Percentiles rank a stretch among this genome's conserved stretches.
These are phyloP conservation scores for Colletotrichum higginsianum DNA, from an alignment of 2,329 filamentous ascomycete species.

Conservation along the genomic window DNA sequence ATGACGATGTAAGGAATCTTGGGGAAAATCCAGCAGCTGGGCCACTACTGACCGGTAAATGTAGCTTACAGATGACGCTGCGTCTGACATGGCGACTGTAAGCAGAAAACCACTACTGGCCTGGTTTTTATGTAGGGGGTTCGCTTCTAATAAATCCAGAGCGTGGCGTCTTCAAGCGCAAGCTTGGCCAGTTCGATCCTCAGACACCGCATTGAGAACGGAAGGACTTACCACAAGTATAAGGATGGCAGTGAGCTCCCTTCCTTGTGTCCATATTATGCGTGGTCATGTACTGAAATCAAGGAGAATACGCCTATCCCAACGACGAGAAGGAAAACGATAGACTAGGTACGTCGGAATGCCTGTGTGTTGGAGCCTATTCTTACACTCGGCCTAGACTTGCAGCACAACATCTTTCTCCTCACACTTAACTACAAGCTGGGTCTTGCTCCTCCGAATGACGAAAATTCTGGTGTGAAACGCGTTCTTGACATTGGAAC, in stretches of 20 bases:
- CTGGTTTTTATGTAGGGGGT: not conserved
- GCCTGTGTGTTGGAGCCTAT: rapidly evolving
- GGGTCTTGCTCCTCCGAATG: slow-evolving; percentile 45
- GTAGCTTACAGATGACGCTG: slow-evolving; percentile 1
- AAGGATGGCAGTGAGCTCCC: slow-evolving; percentile 1
- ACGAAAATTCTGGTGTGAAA: slow-evolving; percentile 34
- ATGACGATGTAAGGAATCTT: not conserved
- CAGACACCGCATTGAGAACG: slow-evolving; percentile 1
- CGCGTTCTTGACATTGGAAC: slow-evolving; percentile 40
- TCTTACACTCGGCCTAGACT: slow-evolving; percentile 44
- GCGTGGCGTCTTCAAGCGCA: not conserved
- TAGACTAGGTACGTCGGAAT: not conserved
- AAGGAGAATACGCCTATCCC: slow-evolving; percentile 20
- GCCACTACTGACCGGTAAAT: not conserved
- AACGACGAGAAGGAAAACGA: slow-evolving; percentile 23
- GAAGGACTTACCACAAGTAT: slow-evolving; percentile 11
- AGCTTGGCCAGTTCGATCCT: not conserved
- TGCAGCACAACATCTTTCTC: slow-evolving; percentile 54
- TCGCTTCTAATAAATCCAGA: not conserved
- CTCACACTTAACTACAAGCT: slow-evolving; percentile 52
- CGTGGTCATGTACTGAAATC: not conserved
- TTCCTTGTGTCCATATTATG: too few species aligned
- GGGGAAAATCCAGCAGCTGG: too few species aligned
- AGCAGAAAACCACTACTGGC: not conserved
- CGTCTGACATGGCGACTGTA: not conserved